Conservation (phyloP, 2,329 filamentous ascomycete species). For the Metarhizium rileyi region DNA sequence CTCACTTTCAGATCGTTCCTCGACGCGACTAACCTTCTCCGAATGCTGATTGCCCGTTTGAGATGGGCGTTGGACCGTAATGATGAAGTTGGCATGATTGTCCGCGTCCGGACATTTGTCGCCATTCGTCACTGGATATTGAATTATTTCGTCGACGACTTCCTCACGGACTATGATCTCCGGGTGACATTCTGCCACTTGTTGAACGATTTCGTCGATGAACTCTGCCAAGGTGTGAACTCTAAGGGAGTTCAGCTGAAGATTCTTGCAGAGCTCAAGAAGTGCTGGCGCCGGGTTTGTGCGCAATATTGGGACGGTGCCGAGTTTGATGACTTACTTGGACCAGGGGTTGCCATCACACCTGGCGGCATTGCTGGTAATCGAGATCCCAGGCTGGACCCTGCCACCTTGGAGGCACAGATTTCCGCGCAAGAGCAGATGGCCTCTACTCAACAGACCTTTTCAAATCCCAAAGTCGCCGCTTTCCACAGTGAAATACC, state of each 20-base stretch:
- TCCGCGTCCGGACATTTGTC: slow-evolving; percentile 92
- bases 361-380: slow-evolving; percentile 66
- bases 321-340: slow-evolving; percentile 52
- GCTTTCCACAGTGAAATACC: slow-evolving; percentile 35
- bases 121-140: slow-evolving; percentile 94
- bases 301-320: slow-evolving; percentile 78
- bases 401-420: slow-evolving; percentile 41
- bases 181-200: slow-evolving; percentile 70
- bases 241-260: slow-evolving; percentile 56
- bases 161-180: slow-evolving; percentile 64
- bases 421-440: slow-evolving; percentile 22
- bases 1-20: slow-evolving; percentile 88
- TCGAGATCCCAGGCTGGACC: slow-evolving; percentile 44
- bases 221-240: slow-evolving; percentile 36
- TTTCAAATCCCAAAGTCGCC: slow-evolving; percentile 19
- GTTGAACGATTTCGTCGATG: slow-evolving; percentile 59
- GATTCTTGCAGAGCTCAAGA: slow-evolving; percentile 88
- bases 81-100: slow-evolving; percentile 82
- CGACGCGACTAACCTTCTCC: slow-evolving; percentile 63
- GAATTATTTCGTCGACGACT: slow-evolving; percentile 96
- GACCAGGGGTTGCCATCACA: slow-evolving; percentile 55
- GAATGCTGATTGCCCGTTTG: slow-evolving; percentile 75
- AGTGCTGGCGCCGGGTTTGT: slow-evolving; percentile 91
- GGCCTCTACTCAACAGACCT: slow-evolving; percentile 4
- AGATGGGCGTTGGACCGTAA: slow-evolving; percentile 74